phyloP scores from a whole-genome alignment of 2,329 filamentous ascomycete species.

The Cladophialophora chaetospira region DNA sequence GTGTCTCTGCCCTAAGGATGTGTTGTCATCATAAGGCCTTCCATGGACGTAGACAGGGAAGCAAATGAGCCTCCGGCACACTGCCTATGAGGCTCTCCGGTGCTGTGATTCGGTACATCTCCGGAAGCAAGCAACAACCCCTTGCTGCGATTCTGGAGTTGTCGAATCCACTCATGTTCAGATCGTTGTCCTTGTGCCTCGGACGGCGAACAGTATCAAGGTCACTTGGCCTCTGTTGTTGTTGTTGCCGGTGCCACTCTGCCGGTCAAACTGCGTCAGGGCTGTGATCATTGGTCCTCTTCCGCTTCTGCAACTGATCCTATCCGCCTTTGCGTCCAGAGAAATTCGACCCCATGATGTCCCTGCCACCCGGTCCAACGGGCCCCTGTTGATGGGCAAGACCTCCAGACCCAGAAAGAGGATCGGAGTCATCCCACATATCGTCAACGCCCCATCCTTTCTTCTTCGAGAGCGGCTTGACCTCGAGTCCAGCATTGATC shows the following conservation, averaged over 20 bases:
- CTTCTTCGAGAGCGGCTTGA: constrained; percentile 47
- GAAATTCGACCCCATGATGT: constrained; percentile 7
- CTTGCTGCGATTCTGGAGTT: background rate
- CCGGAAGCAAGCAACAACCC: background rate
- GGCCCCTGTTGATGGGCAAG: background rate
- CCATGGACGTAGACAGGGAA: background rate
- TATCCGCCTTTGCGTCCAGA: constrained; percentile 23
- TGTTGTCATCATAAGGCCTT: constrained; percentile 6
- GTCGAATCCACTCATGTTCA: background rate
- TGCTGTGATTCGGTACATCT: background rate
- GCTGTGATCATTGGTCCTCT: background rate
- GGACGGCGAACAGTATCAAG: background rate
- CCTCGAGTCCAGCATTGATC: constrained; percentile 72
- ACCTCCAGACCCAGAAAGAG: background rate
- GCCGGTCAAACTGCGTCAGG: background rate
- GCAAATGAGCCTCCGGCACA: background rate
- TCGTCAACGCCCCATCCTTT: constrained; percentile 19
- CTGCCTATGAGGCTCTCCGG: background rate
- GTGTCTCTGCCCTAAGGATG: background rate
- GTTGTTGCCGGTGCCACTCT: background rate
- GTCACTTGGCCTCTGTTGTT: background rate
- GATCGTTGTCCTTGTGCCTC: background rate
- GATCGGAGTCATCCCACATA: constrained; percentile 12
- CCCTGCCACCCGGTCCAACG: constrained; percentile 10
- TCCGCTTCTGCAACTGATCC: constrained; percentile 13